phyloP scores from a whole-genome alignment of 2,329 filamentous ascomycete species.

The Ophiostoma sp. region DNA sequence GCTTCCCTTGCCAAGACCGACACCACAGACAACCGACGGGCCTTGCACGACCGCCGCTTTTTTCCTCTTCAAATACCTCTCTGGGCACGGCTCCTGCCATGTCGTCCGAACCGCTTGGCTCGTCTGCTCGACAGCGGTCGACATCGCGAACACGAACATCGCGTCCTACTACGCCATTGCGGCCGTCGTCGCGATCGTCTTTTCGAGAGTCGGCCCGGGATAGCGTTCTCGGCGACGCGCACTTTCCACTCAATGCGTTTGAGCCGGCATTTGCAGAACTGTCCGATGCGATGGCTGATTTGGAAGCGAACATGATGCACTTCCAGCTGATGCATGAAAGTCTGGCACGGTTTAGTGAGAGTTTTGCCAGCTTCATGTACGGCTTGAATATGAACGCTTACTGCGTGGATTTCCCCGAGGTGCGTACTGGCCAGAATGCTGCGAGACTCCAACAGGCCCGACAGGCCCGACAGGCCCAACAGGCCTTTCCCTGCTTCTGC shows the following conservation, averaged over 20 bases:
- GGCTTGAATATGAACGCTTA: constrained; percentile 99
- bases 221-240: constrained; percentile 52
- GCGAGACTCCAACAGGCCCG: neutral
- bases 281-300: constrained; percentile 88
- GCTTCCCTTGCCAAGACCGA: neutral
- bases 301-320: constrained; percentile 97
- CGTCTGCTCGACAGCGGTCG: constrained; percentile 44
- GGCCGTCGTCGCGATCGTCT: constrained; percentile 85
- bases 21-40: neutral
- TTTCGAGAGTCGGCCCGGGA: constrained; percentile 73
- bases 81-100: neutral
- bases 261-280: constrained; percentile 93
- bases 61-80: neutral
- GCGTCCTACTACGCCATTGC: constrained; percentile 86
- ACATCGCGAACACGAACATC: constrained; percentile 65
- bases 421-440: constrained; percentile 40
- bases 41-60: neutral
- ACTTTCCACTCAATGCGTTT: constrained; percentile 74
- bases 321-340: constrained; percentile 97
- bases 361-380: constrained; percentile 92
- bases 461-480: too few relatives aligned
- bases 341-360: constrained; percentile 88
- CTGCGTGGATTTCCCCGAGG: constrained; percentile 96
- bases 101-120: constrained; percentile 20
- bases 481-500: neutral